Base-by-base conservation (phyloP, 208 protist species). In the Acanthamoeba healyi region DNA sequence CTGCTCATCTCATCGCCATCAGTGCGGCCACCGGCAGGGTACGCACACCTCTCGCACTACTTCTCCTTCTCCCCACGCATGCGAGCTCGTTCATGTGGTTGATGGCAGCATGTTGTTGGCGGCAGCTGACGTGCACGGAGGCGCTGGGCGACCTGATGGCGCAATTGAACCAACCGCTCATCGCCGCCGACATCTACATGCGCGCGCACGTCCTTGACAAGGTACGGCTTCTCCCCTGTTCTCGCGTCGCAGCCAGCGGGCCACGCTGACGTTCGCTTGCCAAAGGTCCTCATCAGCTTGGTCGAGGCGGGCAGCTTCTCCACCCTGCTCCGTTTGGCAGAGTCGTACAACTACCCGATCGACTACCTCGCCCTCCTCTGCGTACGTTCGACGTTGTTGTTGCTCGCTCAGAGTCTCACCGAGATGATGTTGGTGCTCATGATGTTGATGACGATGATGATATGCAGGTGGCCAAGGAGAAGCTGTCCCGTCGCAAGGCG, bases 81-180 rank as follows among this genome's bases (percentile, higher is more conserved):
- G n/a, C n/a, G n/a, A n/a, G n/a, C n/a, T n/a, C n/a, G n/a, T n/a
- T n/a, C n/a, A n/a, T n/a, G n/a, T n/a, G n/a, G n/a, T n/a, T 58
- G 51, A 58, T 19, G 51, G 17, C 3, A 5, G 6, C 14, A 58
- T 26, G n/a, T 22, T 34, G 6, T 1, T 1, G 58, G n/a, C n/a
- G n/a, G 9, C 49, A 87, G 79, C 26, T 87, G 24, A 87, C 79
- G 4, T 87, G 79, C 79, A 87, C 79, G 22, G 79, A 87, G 79
- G 79, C 22, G n/a, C 38, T 87, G 42, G 79, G 79, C 29, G 79
- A 87, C 32, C 14, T 87, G 42, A 7, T 87, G 0, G 79, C 79
- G 7, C 46, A 54, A 17, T 38, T 15, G 24, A 49, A 61, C n/a
- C n/a, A 56, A 9, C 42, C 49, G 1, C 46, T 54, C 46, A 40